Percentiles rank a stretch among this genome's conserved stretches.
Conservation (phyloP, 495 filamentous ascomycete species). For the Evansstolkia leycettana region DNA sequence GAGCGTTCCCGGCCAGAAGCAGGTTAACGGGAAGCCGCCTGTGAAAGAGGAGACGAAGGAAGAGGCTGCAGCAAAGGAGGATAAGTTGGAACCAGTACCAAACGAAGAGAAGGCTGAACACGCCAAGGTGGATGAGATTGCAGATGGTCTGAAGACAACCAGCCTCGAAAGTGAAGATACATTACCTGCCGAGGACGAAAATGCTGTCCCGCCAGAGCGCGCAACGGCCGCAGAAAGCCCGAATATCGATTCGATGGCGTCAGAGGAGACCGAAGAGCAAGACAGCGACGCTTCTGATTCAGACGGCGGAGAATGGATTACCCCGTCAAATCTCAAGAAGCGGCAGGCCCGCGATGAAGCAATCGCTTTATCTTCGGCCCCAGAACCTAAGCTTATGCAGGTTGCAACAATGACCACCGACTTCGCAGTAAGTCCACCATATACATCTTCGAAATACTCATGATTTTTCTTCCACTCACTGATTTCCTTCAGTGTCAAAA, state of each 20-base stretch:
- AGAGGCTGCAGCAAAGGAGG: conserved; percentile 12
- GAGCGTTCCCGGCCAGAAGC: conserved; percentile 64
- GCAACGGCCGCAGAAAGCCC: conserved; percentile 6
- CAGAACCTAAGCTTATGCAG: conserved; percentile 53
- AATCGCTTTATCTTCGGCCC: conserved; percentile 27
- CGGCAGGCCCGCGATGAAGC: conserved; percentile 58
- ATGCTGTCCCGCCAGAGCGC: conserved; percentile 7
- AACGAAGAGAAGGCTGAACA: conserved; percentile 7
- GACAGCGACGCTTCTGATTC: conserved; percentile 35
- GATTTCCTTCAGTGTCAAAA: conserved; percentile 52
- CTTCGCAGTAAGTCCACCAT: conserved; percentile 55
- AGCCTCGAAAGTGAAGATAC: conserved; percentile 8
- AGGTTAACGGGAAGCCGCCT: conserved; percentile 57
- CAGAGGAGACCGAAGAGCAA: conserved; percentile 8
- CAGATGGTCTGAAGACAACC: conserved; percentile 16
- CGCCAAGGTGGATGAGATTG: conserved; percentile 18
- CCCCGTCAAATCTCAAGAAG: conserved; percentile 80
- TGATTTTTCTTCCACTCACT: conserved; percentile 3
- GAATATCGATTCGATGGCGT: conserved; percentile 2
- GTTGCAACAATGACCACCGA: conserved; percentile 85
- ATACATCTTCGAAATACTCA: neutral
- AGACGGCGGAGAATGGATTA: conserved; percentile 85
- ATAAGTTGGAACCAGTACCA: conserved; percentile 1
- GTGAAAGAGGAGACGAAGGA: conserved; percentile 20
- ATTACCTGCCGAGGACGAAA: neutral